phyloP scores from a whole-genome alignment of 306 rosid genomes.

The Herpetospermum pedunculosum region DNA sequence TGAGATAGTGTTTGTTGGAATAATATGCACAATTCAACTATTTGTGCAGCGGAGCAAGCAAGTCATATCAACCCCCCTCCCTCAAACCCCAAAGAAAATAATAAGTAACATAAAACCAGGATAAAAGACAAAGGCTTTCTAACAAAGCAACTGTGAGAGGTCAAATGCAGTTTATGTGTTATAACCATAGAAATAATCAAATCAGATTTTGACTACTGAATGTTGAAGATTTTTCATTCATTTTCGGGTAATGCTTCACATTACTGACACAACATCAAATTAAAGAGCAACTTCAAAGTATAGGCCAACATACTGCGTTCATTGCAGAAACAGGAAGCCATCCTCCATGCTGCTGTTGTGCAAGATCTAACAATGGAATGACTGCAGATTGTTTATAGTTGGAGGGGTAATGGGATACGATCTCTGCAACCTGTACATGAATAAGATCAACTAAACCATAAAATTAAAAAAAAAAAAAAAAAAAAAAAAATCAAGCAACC shows the following conservation, averaged over 20 bases:
- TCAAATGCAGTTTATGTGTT: not conserved
- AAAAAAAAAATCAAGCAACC: not conserved
- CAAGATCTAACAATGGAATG: slow-evolving; percentile 94
- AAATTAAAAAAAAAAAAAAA: not conserved
- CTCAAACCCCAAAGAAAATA: not conserved
- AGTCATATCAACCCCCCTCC: not conserved
- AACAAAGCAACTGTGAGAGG: not conserved
- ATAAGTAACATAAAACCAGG: not conserved
- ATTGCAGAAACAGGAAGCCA: slow-evolving; percentile 99
- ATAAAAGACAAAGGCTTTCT: not conserved
- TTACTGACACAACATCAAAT: not conserved
- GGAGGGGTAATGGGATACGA: slow-evolving; percentile 88
- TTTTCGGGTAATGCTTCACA: not conserved
- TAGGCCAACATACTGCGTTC: slow-evolving; percentile 64
- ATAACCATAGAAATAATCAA: not conserved
- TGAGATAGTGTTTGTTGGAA: not conserved
- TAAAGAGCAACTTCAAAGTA: slow-evolving; percentile 1
- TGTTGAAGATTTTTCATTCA: not conserved
- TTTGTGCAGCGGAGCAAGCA: not conserved
- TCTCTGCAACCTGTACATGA: slow-evolving; percentile 60
- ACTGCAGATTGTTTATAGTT: slow-evolving; percentile 98
- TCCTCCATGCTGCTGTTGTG: slow-evolving; percentile 98
- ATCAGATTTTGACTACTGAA: not conserved
- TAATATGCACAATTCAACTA: not conserved
- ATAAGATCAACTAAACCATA: slow-evolving; percentile 5